phyloP scores from a whole-genome alignment of 2,329 filamentous ascomycete genomes.

The Xylaria sp. region DNA sequence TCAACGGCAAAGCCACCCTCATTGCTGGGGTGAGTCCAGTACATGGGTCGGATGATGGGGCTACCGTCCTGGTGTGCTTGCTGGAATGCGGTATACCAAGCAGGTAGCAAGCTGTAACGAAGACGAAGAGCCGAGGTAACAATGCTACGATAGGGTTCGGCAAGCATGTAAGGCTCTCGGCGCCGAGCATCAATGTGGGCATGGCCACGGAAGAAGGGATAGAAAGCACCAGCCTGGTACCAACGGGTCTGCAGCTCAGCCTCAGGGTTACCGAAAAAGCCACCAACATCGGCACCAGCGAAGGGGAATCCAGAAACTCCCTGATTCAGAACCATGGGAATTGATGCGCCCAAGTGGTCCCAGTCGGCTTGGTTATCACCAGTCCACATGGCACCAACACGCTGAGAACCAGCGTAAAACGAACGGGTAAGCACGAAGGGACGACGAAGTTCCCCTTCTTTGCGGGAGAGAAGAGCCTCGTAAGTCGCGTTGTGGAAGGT shows the following conservation, averaged over 20 bases:
- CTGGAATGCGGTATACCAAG: constrained; percentile 97
- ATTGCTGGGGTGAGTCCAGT: constrained; percentile 82
- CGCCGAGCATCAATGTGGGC: constrained; percentile 95
- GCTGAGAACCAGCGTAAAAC: constrained; percentile 87
- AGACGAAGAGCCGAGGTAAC: constrained; percentile 83
- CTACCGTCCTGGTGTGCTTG: constrained; percentile 76
- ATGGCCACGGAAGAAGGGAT: constrained; percentile 96
- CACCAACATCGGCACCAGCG: constrained; percentile 89
- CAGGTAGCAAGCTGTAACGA: constrained; percentile 81
- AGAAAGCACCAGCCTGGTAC: constrained; percentile 96
- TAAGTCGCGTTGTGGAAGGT: constrained; percentile 95
- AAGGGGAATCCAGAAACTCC: constrained; percentile 93
- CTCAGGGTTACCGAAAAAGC: constrained; percentile 95
- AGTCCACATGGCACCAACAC: constrained; percentile 95
- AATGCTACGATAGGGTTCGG: constrained; percentile 79
- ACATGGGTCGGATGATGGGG: constrained; percentile 86
- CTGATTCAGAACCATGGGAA: constrained; percentile 91
- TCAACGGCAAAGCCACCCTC: constrained; percentile 85
- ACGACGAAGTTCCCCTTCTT: constrained; percentile 76
- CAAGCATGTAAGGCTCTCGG: constrained; percentile 84
- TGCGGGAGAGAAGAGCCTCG: constrained; percentile 74
- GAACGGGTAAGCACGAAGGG: constrained; percentile 91
- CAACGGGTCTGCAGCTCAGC: constrained; percentile 88
- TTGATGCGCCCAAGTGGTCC: constrained; percentile 80
- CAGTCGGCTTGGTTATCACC: constrained; percentile 94